Evolutionary conservation across 1,284 basidiomycete genomes (phyloP).

Genomic region (Anthracocystis panici-leucophaei): DNA sequence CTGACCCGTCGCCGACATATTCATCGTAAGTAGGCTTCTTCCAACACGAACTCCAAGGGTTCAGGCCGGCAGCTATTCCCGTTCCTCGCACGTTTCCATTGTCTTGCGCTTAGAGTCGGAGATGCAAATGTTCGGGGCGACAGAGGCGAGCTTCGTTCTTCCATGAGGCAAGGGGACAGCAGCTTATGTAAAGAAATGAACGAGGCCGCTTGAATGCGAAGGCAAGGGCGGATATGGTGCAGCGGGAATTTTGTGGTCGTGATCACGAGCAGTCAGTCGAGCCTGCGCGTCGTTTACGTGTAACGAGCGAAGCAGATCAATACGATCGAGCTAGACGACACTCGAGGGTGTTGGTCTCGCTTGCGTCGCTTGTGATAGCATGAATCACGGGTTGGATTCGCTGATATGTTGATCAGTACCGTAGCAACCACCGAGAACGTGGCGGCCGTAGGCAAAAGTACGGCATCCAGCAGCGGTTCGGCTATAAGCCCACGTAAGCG

Average conservation of each 20-base stretch:
- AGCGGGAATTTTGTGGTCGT: no score
- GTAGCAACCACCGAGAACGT: constrained; percentile 8
- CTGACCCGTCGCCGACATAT: neutral
- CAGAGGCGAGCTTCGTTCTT: neutral
- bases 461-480: no score
- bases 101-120: no score
- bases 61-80: no score
- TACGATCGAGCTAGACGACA: neutral
- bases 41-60: neutral
- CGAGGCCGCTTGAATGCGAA: neutral
- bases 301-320: neutral
- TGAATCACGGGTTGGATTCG: neutral
- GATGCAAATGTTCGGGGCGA: no score
- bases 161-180: neutral
- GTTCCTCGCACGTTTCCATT: no score
- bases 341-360: constrained; percentile 5
- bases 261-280: neutral
- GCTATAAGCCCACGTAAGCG: neutral
- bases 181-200: neutral
- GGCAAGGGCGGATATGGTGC: neutral
- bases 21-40: neutral
- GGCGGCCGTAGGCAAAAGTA: neutral
- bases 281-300: neutral
- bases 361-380: neutral
- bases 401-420: constrained; percentile 3